phyloP scores from a whole-genome alignment of 495 filamentous ascomycete genomes.

The Penicillium samsonianum region DNA sequence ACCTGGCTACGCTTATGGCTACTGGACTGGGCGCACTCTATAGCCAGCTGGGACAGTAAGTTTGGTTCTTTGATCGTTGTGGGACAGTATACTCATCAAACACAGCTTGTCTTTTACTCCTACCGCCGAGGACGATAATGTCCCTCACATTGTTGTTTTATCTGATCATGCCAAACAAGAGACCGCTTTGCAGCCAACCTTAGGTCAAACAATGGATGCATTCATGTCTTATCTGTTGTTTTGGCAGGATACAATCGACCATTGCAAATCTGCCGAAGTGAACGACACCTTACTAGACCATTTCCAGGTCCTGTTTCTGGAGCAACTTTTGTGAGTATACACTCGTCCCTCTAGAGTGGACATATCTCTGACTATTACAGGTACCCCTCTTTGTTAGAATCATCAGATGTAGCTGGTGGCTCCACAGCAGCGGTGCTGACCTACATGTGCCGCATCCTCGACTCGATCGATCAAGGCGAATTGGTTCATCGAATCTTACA shows the following conservation, averaged over 20 bases:
- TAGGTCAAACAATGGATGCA: conserved; percentile 80
- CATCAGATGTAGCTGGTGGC: conserved; percentile 93
- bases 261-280: conserved; percentile 88
- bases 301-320: conserved; percentile 94
- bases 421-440: conserved; percentile 95
- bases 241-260: conserved; percentile 97
- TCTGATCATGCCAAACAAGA: conserved; percentile 68
- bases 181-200: conserved; percentile 47
- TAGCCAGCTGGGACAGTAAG: conserved; percentile 85
- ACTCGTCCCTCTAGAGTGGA: neutral
- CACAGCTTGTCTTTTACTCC: conserved; percentile 39
- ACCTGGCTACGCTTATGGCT: conserved; percentile 95
- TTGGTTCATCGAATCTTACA: conserved; percentile 91
- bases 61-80: neutral
- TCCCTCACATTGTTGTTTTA: conserved; percentile 79
- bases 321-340: conserved; percentile 78
- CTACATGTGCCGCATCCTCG: conserved; percentile 87
- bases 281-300: conserved; percentile 92
- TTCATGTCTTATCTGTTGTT: conserved; percentile 94
- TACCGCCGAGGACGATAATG: conserved; percentile 61
- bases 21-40: conserved; percentile 93
- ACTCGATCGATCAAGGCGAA: conserved; percentile 86
- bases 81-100: conserved; percentile 13
- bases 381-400: conserved; percentile 94
- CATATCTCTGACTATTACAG: conserved; percentile 45